A percentile compares a stretch with the other conserved stretches of the same genome.
phyloP scores from a whole-genome alignment of 352 stramenopile genomes.

The Phytopythium boreale region DNA sequence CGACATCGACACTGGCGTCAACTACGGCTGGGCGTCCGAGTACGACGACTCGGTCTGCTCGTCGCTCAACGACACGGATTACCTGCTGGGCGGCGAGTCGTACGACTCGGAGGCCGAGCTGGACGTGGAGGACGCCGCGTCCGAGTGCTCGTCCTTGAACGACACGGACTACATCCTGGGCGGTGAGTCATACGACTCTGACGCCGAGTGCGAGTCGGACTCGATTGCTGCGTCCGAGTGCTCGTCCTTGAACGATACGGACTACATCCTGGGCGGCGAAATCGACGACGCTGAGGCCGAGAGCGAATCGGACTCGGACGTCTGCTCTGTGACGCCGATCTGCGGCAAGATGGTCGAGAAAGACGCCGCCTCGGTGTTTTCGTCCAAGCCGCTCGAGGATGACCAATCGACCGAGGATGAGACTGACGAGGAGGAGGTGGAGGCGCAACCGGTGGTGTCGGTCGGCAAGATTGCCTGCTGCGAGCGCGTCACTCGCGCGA shows the following conservation, averaged over 20 bases:
- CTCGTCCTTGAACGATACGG: too few species aligned
- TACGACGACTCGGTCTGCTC: background rate
- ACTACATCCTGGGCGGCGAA: too few species aligned
- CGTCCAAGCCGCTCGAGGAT: background rate
- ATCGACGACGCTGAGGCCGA: too few species aligned
- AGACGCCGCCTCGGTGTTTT: background rate
- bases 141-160: background rate
- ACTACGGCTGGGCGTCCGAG: background rate
- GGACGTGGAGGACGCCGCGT: background rate
- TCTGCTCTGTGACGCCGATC: background rate
- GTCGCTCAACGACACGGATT: background rate
- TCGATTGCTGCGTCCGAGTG: too few species aligned
- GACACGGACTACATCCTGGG: background rate
- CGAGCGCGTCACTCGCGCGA: background rate
- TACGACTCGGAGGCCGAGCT: background rate
- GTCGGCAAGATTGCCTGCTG: background rate
- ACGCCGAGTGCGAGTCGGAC: too few species aligned
- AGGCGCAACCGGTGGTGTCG: too few species aligned
- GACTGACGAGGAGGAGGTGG: background rate
- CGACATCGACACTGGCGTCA: background rate
- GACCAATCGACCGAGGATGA: background rate
- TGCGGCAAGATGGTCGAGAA: background rate
- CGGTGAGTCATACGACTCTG: background rate
- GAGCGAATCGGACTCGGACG: too few species aligned
- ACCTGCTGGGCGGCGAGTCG: background rate